phyloP scores from a whole-genome alignment of 768 basidiomycete species.

The Tylopilus vinaceipallidus region DNA sequence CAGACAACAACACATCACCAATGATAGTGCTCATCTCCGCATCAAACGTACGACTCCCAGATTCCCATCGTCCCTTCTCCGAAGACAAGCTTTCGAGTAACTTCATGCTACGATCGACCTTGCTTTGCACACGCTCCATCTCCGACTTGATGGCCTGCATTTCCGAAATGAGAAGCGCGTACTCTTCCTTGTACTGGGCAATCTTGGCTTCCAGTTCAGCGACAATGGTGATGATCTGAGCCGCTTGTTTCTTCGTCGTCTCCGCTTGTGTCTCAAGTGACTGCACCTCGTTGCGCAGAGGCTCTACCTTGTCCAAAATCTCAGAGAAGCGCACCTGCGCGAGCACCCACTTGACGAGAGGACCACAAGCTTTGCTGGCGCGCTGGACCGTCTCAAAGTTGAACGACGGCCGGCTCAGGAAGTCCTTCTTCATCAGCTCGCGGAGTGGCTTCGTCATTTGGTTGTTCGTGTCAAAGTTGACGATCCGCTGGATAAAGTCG shows the following conservation, averaged over 20 bases:
- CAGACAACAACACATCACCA: constrained; percentile 92
- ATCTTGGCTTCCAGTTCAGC: constrained; percentile 92
- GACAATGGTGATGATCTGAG: constrained; percentile 88
- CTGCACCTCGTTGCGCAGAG: constrained; percentile 92
- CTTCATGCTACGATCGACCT: constrained; percentile 96
- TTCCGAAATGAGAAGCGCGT: constrained; percentile 93
- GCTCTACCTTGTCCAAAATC: constrained; percentile 96
- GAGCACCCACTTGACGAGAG: constrained; percentile 96
- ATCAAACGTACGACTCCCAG: constrained; percentile 93
- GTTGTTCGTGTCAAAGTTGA: constrained; percentile 88
- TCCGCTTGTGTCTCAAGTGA: constrained; percentile 91
- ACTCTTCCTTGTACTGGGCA: constrained; percentile 93
- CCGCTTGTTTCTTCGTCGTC: constrained; percentile 91
- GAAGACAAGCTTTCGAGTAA: constrained; percentile 92
- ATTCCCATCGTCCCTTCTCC: constrained; percentile 91
- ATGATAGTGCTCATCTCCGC: constrained; percentile 98
- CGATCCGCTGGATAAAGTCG: constrained; percentile 94
- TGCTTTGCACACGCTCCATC: constrained; percentile 97
- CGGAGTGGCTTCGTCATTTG: constrained; percentile 90
- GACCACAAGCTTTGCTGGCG: constrained; percentile 95
- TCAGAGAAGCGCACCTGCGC: constrained; percentile 97
- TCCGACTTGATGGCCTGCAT: constrained; percentile 96
- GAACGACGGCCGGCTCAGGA: constrained; percentile 84
- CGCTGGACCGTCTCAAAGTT: constrained; percentile 95
- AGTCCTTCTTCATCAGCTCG: constrained; percentile 90